These are phyloP conservation scores for Suhomyces yuchorum DNA, from an alignment of 1,139 yeast species.

Conservation along the genomic window DNA sequence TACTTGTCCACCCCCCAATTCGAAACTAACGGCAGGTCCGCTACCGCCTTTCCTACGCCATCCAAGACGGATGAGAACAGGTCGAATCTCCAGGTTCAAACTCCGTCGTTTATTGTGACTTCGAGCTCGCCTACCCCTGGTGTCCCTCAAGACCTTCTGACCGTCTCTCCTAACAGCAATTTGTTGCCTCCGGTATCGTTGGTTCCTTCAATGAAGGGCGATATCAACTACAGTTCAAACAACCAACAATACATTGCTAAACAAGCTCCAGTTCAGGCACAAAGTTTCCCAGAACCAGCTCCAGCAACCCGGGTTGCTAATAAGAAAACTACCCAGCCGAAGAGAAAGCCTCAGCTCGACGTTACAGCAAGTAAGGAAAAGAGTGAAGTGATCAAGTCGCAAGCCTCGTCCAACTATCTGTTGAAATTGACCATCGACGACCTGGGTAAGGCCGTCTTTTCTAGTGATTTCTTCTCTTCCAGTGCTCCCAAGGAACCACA, in stretches of 20 bases:
- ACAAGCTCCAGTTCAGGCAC: not conserved
- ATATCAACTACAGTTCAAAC: not conserved
- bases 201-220: constrained; percentile 2
- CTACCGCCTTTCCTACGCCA: constrained; percentile 12
- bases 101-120: constrained; percentile 7
- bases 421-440: constrained; percentile 45
- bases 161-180: constrained; percentile 8
- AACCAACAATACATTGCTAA: not conserved
- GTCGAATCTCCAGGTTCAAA: not conserved
- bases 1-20: constrained; percentile 18
- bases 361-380: not conserved
- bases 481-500: not conserved
- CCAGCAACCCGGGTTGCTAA: not conserved
- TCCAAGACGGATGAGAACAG: constrained; percentile 9
- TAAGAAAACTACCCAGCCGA: not conserved
- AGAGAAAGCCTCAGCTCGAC: not conserved
- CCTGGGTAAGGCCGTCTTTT: constrained; percentile 49
- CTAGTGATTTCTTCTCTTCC: constrained; percentile 24
- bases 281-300: not conserved
- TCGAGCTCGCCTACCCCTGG: constrained; percentile 11
- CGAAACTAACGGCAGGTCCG: constrained; percentile 7
- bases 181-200: constrained; percentile 39
- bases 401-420: constrained; percentile 21
- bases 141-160: not conserved
- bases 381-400: not conserved